Evolutionary conservation across 495 filamentous ascomycete genomes (phyloP).

Genomic region (Pyrenula massariospora): DNA sequence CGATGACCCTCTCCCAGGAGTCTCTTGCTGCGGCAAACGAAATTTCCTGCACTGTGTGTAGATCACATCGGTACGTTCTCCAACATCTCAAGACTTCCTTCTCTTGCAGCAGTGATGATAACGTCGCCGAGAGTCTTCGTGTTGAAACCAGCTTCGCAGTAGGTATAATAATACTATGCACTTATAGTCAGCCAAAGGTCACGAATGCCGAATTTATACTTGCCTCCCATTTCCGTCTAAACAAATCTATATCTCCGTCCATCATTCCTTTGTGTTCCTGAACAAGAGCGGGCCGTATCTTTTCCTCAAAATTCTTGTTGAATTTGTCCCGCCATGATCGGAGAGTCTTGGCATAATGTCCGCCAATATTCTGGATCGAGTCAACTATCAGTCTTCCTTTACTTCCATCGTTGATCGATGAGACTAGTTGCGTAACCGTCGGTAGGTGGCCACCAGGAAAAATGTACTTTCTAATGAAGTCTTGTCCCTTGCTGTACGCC

Average conservation of each 20-base stretch:
- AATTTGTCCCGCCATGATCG: constrained; percentile 58
- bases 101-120: constrained; percentile 28
- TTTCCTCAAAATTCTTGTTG: constrained; percentile 41
- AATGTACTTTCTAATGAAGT: constrained; percentile 63
- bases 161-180: constrained; percentile 58
- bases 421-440: constrained; percentile 49
- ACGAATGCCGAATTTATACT: constrained; percentile 5
- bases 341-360: constrained; percentile 57
- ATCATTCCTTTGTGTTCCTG: constrained; percentile 41
- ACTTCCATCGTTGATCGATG: constrained; percentile 44
- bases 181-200: background rate
- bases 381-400: constrained; percentile 48
- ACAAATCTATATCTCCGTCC: constrained; percentile 46
- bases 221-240: constrained; percentile 57
- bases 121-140: constrained; percentile 61
- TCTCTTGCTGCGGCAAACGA: too few species aligned
- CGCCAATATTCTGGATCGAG: constrained; percentile 54
- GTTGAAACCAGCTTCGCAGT: constrained; percentile 61
- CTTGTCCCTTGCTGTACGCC: constrained; percentile 28
- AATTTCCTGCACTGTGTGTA: too few species aligned
- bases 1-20: too few species aligned
- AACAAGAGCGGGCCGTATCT: constrained; percentile 42
- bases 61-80: background rate
- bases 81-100: background rate
- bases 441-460: constrained; percentile 66